These are phyloP conservation scores for Climacium dendroides DNA, from an alignment of 225 moss, liverwort and hornwort species.

Conservation along the genomic window DNA sequence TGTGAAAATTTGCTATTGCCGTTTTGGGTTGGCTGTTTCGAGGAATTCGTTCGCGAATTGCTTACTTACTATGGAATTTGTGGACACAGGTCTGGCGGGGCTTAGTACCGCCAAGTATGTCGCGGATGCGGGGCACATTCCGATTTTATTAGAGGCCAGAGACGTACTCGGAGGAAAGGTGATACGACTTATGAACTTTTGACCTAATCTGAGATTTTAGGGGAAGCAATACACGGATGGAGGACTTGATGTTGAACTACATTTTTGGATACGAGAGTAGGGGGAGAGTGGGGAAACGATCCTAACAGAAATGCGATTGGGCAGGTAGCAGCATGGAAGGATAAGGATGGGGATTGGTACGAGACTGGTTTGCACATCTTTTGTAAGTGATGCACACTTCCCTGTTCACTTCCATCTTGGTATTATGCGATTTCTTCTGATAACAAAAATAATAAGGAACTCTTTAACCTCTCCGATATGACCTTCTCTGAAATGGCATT, in stretches of 20 bases:
- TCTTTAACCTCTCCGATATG: neutral
- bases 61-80: neutral
- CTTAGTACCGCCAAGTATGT: conserved; percentile 83
- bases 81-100: conserved; percentile 61
- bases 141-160: conserved; percentile 77
- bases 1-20: neutral
- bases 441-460: neutral
- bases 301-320: neutral
- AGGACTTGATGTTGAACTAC: neutral
- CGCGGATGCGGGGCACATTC: conserved; percentile 86
- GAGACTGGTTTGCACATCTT: conserved; percentile 94
- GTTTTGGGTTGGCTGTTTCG: neutral
- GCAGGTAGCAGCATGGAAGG: conserved; percentile 96
- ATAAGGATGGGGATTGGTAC: conserved; percentile 97
- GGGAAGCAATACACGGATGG: neutral
- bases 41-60: neutral
- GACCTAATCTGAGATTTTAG: neutral
- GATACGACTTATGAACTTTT: neutral
- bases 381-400: conserved; percentile 25
- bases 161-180: conserved; percentile 97
- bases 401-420: neutral
- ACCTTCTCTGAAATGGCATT: neutral
- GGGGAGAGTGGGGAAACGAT: neutral
- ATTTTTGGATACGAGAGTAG: neutral
- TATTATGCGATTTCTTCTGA: neutral